phyloP scores from a whole-genome alignment of 176 grass and related monocot species.

The Alloteropsis semialata region DNA sequence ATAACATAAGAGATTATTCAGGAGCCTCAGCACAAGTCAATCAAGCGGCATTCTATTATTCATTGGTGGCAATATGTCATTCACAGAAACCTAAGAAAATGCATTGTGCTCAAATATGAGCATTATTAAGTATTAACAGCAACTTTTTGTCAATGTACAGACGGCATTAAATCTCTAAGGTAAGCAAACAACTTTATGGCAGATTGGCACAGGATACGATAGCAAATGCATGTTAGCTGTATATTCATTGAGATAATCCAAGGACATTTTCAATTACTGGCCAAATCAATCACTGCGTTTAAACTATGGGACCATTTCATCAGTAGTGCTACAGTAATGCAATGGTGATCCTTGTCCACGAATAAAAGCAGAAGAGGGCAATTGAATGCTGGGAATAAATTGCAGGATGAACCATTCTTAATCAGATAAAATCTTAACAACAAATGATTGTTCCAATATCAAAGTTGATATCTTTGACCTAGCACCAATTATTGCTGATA shows the following conservation, averaged over 20 bases:
- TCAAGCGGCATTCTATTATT: constrained; percentile 20
- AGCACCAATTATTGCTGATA: neutral
- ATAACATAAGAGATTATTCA: neutral
- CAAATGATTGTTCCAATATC: neutral
- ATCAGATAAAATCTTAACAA: neutral
- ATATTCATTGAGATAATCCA: constrained; percentile 27
- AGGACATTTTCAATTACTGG: constrained; percentile 17
- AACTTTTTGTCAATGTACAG: constrained; percentile 6
- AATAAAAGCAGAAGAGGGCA: neutral
- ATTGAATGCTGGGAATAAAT: neutral
- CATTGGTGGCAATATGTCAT: neutral
- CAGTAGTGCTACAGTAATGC: neutral
- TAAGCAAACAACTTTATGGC: neutral
- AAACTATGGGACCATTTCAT: constrained; percentile 26
- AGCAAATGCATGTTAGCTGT: constrained; percentile 15
- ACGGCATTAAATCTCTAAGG: neutral
- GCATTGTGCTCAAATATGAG: neutral
- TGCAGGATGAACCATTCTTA: neutral
- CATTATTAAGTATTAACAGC: neutral
- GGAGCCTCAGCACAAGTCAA: neutral
- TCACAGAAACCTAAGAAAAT: neutral
- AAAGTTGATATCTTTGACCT: neutral
- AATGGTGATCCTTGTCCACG: constrained; percentile 4
- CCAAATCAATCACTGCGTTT: neutral
- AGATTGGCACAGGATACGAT: neutral